phyloP scores from a whole-genome alignment of 1,139 yeast genomes.

The Suhomyces chickasaworum region DNA sequence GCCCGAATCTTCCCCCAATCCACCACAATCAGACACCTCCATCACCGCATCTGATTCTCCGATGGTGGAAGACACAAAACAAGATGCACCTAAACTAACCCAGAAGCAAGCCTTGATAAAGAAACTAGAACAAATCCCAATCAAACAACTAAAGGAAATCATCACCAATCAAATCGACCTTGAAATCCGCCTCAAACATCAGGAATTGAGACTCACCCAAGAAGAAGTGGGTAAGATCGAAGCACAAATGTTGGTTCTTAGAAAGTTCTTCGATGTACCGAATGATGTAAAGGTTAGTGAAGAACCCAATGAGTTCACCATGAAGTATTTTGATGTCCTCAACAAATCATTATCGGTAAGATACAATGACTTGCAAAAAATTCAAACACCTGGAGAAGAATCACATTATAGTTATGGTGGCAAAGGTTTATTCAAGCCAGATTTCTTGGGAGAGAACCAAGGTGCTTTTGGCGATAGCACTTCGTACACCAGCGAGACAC shows the following conservation, averaged over 20 bases:
- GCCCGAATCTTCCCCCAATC: too few relatives aligned
- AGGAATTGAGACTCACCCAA: slow-evolving; percentile 59
- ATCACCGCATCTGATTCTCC: background rate
- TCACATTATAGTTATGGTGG: slow-evolving; percentile 14
- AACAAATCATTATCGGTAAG: slow-evolving; percentile 39
- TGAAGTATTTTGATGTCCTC: slow-evolving; percentile 45
- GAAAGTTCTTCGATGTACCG: slow-evolving; percentile 56
- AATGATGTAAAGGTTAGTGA: slow-evolving; percentile 34
- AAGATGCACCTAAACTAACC: slow-evolving; percentile 1
- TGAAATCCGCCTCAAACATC: slow-evolving; percentile 70
- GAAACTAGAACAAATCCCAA: slow-evolving; percentile 35
- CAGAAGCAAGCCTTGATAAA: slow-evolving; percentile 8
- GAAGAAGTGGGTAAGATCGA: slow-evolving; percentile 68
- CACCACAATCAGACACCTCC: background rate
- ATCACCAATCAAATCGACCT: slow-evolving; percentile 59
- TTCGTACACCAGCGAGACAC: slow-evolving; percentile 3
- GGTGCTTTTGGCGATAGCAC: slow-evolving; percentile 3
- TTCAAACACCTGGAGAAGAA: slow-evolving; percentile 7
- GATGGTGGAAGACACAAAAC: background rate
- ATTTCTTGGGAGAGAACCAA: slow-evolving; percentile 13
- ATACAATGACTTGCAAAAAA: slow-evolving; percentile 27
- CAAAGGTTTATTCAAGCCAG: slow-evolving; percentile 16
- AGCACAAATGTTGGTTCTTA: slow-evolving; percentile 55
- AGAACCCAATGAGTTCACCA: slow-evolving; percentile 55
- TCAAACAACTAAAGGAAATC: slow-evolving; percentile 41